Evolutionary conservation across 164 flowering plant genomes (phyloP), one percentile per base, ranked within the genome.

Genomic region (Liriodendron chinense): DNA sequence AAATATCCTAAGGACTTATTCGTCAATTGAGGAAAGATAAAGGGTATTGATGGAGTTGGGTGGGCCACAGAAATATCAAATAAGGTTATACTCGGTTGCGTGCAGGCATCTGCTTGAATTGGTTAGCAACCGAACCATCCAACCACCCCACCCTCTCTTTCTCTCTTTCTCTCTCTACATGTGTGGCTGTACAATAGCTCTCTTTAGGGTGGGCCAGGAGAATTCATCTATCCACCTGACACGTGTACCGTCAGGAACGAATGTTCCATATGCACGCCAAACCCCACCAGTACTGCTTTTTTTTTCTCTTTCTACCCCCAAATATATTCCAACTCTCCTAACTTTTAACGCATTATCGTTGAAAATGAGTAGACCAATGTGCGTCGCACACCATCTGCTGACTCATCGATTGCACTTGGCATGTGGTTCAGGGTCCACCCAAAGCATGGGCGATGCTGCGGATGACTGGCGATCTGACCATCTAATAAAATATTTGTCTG

Each of bases 91-190:
- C 57, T 47, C 50, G 68, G 69, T 72, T 72, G 75, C 75, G 75
- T 72, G 75, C 57, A 21, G 75, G 75, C 57, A 63, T 72, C 75
- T 43, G 56, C 6, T 26, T 7, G 53, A 63, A 59, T 72, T 72
- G 68, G 75, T 72, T 72, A 72, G 68, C 69, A 63, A 72, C 68
- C 68, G 68, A 72, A 34, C 75, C 18, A 72, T 12, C 75, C 68
- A 72, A 63, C 75, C 61, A 72, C 28, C 75, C 6, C 21, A 47
- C 47, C n/a, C 56, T 25, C 64, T 71, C 65, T 59, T n/a, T 53
- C 49, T 2, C 25, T 72, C 48, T 59, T 5, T 20, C 43, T 23
- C 21, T 68, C 49, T 68, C 43, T 5, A 1, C 16, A 16, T 53
- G 1, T 16, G 57, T 53, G 12, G 57, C 9, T 1, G 57, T 16